A percentile compares a stretch with the other conserved stretches of the same genome.
Evolutionary conservation across 139 green algal species (phyloP).

Genomic region (Choricystis sp.): DNA sequence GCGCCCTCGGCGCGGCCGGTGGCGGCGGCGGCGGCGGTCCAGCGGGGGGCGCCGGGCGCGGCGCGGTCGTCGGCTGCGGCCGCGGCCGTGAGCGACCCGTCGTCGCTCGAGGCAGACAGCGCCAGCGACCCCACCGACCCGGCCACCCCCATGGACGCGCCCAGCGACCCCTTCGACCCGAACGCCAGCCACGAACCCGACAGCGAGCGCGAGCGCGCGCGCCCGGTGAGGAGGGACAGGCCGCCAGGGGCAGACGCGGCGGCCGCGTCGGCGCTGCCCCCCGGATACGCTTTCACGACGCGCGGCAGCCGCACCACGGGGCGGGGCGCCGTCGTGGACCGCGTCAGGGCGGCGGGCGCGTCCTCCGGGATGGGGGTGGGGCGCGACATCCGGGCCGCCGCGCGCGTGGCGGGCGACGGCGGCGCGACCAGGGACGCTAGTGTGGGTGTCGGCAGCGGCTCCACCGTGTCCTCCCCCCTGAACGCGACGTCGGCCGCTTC

Average conservation of each 20-base stretch:
- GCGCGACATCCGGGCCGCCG: background rate
- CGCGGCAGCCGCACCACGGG: background rate
- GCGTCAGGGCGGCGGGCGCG: background rate
- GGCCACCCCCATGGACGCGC: background rate
- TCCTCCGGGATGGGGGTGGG: background rate
- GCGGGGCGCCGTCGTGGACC: background rate
- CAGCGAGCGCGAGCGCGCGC: background rate
- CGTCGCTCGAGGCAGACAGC: background rate
- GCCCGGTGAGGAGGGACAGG: background rate
- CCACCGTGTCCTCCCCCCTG: too few relatives aligned
- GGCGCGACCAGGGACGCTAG: background rate
- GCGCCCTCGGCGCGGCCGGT: background rate
- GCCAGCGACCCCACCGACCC: background rate
- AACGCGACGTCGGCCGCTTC: background rate
- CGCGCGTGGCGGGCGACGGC: background rate
- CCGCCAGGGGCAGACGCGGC: background rate
- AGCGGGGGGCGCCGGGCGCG: background rate
- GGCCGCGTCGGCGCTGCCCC: background rate
- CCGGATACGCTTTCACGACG: background rate
- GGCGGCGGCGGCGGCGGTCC: background rate
- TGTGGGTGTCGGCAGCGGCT: too few relatives aligned
- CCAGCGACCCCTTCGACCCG: background rate
- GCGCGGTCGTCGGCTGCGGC: background rate
- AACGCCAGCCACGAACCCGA: background rate
- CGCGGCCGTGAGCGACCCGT: background rate